Evolutionary conservation across 2,329 filamentous ascomycete species (phyloP), one percentile per base, ranked within the genome.

Genomic region (Nothophaeocryptopus gaeumannii): DNA sequence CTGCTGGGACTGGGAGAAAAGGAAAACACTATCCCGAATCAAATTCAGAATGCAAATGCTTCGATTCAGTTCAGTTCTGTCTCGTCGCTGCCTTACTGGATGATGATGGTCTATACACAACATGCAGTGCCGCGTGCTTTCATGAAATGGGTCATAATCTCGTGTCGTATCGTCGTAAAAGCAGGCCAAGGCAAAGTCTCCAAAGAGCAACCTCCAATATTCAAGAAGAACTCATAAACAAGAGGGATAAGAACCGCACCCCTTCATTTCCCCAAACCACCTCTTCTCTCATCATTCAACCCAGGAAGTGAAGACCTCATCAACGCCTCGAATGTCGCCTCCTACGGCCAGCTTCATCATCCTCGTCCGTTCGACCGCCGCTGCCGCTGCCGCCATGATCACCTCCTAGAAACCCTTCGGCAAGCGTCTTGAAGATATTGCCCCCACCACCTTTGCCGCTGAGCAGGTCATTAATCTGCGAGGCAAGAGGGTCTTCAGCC

Each of bases 391-490:
- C 53, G 34, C 35, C 16, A 14, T 45, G 32, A n/a, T 40, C 45
- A 13, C 52, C 52, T 38, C 54, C 51, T 16, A 58, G 37, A 33
- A 54, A 45, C 11, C 51, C 62, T 14, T 56, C 59, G 20, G 58
- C 58, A 10, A 65, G 42, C 10, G 50, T 53, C 49, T 60, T 59
- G 48, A 64, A 61, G 7, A 66, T 40, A 10, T 58, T 53, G 12
- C 64, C 64, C 26, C 58, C 58, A 8, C 57, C 55, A 15, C 63
- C 63, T 41, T 59, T 57, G 5, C 63, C 63, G 39, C 46, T 54
- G n/a, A 67, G 50, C 45, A 67, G 47, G 35, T 65, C 61, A 37
- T 65, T 59, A 37, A 67, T 59, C 52, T 63, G 62, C 35, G 59
- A 55, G 16, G 61, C 58, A 26, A 67, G 47, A 12, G 62, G 61